Base-by-base conservation (phyloP, 2,329 filamentous ascomycete species). In the Fusarium veterinarium region DNA sequence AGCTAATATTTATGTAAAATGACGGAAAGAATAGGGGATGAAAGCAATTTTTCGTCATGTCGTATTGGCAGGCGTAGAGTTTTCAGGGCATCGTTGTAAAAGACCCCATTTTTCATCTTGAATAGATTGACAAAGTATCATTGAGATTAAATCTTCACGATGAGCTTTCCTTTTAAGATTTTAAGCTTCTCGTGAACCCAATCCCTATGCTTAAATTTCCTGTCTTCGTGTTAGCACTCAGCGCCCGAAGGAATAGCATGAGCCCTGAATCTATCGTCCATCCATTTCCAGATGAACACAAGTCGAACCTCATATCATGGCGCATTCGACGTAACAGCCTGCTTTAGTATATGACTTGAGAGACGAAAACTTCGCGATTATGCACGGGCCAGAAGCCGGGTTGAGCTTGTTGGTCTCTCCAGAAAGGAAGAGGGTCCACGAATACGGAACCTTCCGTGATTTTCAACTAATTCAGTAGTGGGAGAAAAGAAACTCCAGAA, bases 191-290 rank as follows among this genome's bases (percentile, higher is more conserved):
- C 4, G 7, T 16, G 7, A 17, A 52, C 23, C 6, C 33, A 28
- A 12, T 38, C 5, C 17, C 7, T 12, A 38, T n/a, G 23, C 33
- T 52, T 38, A 38, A 52, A n/a, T n/a, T 52, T 52, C 10, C 19
- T n/a, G 0, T 9, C 23, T 17, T 13, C 0, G 10, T 17, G 13
- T n/a, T 52, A n/a, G 19, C 6, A 52, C 25, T 16, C n/a, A 11
- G 6, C 33, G 6, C 12, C 31, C 0, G 9, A 6, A 20, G 6
- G 11, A 4, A 2, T 5, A 37, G 4, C 4, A 35, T 14, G 6
- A 5, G 9, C 16, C 4, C 16, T 5, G 11, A 10, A 14, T 3
- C 30, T 3, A 5, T 8, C 1, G 16, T 17, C 20, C 14, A 8
- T n/a, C 9, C 6, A 45, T 33, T 33, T 33, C 8, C 5, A 7